Conservation (phyloP, 257 asterid species). For the Parsonsia alboflavescens region DNA sequence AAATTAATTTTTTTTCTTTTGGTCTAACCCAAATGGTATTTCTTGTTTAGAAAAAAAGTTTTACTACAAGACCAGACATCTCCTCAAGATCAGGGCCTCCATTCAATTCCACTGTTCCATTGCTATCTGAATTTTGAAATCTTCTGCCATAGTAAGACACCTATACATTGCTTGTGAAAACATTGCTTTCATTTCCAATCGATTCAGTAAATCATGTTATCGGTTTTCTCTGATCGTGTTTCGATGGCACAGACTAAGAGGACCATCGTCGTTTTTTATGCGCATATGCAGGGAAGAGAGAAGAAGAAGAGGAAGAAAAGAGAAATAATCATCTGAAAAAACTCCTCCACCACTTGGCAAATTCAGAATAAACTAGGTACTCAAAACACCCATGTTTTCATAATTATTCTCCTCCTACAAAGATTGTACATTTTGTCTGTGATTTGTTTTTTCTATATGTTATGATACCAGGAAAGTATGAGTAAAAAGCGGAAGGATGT, state of each 20-base stretch:
- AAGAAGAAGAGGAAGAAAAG: neutral
- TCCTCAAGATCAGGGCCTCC: neutral
- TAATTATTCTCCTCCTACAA: neutral
- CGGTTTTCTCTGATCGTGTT: neutral
- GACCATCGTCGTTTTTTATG: neutral
- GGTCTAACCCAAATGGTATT: too few species aligned
- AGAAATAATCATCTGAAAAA: neutral
- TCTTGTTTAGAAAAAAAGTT: too few species aligned
- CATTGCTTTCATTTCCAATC: neutral
- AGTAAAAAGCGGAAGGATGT: neutral
- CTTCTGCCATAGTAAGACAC: neutral
- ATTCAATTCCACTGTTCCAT: neutral
- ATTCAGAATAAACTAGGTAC: neutral
- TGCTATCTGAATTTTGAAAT: neutral
- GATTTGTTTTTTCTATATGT: neutral
- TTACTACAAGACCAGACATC: neutral
- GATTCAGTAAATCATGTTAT: neutral
- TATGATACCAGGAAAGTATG: neutral
- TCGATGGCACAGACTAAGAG: neutral
- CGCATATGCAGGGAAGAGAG: neutral
- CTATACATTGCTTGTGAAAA: neutral
- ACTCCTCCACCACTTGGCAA: neutral
- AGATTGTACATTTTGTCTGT: neutral
- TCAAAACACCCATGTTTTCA: neutral
- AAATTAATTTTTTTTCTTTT: too few species aligned